A percentile compares a stretch with the other conserved stretches of the same genome.
Conservation (phyloP, 2,329 filamentous ascomycete species). For the Fusarium tuaranense region DNA sequence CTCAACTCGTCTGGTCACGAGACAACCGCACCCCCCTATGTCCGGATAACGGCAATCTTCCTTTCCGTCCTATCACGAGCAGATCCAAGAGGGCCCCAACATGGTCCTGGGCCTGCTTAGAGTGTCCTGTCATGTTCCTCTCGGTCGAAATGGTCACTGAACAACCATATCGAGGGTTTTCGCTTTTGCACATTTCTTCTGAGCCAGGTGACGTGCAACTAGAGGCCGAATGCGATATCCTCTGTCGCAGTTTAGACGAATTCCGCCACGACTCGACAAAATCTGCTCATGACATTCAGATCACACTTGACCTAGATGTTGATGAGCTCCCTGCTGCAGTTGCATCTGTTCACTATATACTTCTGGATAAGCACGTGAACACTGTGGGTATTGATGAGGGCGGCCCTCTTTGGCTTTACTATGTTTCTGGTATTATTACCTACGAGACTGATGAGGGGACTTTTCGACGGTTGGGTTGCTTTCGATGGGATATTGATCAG, state of each 20-base stretch:
- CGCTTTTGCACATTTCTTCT: neutral
- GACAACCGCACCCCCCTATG: neutral
- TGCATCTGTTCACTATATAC: neutral
- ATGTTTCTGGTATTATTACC: neutral
- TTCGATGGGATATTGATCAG: neutral
- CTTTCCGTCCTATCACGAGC: neutral
- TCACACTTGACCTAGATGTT: neutral
- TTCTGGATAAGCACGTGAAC: neutral
- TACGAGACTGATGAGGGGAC: neutral
- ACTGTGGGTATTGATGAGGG: too few species aligned
- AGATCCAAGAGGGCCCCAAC: neutral
- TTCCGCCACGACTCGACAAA: neutral
- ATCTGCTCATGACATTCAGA: neutral
- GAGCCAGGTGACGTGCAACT: neutral
- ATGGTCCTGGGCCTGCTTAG: neutral
- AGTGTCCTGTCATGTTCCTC: neutral
- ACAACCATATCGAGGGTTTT: neutral
- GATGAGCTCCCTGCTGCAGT: neutral
- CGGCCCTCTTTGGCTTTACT: neutral
- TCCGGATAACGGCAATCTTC: neutral
- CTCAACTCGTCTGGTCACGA: neutral
- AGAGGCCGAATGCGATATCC: neutral
- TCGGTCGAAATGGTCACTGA: neutral
- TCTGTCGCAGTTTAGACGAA: neutral
- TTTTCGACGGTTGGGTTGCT: neutral